Evolutionary conservation across 805 yeast species (phyloP), one percentile per base, ranked within the genome.

Genomic region (Peterozyma toletana): DNA sequence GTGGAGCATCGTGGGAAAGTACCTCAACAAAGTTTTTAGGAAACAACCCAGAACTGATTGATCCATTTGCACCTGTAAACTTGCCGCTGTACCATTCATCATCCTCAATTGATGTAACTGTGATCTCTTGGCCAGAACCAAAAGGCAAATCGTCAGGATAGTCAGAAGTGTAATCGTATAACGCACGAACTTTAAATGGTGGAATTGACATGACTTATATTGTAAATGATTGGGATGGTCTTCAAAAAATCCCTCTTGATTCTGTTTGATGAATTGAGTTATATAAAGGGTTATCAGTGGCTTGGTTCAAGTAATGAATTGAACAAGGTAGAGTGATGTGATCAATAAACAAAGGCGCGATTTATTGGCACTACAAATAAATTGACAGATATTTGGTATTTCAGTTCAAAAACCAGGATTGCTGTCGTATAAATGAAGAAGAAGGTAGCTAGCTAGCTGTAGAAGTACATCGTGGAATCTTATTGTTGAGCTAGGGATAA

Each of bases 81-180:
- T 70, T 65, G 3, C 99, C 99, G 35, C 75, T 68, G 57, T 77
- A 84, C 98, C 98, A 93, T 50, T 90, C 96, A 6, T 81, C 95
- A 60, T 91, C 97, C 52, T 88, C 96, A 42, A 86, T 70, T 34
- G 77, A 78, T 5, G 82, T 78, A 27, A 91, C 96, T 3, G 79
- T 76, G 50, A 91, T 82, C 29, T 75, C 50, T 58, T 85, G 88
- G 16, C 85, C 90, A 4, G 68, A 76, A 0, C 61, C 59, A 53
- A 91, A 90, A 31, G 75, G 69, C 57, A 91, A 72, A 60, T 91
- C 99, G 59, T 93, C 98, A 29, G 80, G 87, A 50, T 78, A 87
- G 42, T 82, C 87, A n/a, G 51, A 64, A 2, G 57, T 57, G 63
- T 85, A 86, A 40, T 81, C 84, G 54, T 70, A 85, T 31, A 82